Conservation (phyloP, 2,329 filamentous ascomycete species). For the Cylindrodendrum hubeiense region DNA sequence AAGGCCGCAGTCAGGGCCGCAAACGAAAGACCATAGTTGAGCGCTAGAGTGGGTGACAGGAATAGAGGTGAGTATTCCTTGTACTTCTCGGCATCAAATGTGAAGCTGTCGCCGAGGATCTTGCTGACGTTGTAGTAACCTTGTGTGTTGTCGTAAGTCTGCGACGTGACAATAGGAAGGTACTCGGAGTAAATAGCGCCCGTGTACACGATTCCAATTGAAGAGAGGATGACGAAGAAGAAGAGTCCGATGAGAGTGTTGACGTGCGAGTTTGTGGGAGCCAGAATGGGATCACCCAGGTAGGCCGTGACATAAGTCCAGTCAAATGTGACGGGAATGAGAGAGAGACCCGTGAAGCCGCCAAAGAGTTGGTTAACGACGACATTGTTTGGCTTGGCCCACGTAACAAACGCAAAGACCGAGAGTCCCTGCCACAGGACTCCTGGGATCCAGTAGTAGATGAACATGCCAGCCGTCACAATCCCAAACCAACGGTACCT, state of each 20-base stretch:
- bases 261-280: constrained; percentile 57
- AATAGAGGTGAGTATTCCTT: constrained; percentile 66
- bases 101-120: constrained; percentile 61
- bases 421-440: constrained; percentile 62
- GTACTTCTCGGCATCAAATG: constrained; percentile 64
- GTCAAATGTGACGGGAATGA: constrained; percentile 67
- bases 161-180: constrained; percentile 65
- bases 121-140: constrained; percentile 61
- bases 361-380: constrained; percentile 69
- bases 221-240: constrained; percentile 56
- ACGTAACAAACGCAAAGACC: constrained; percentile 69
- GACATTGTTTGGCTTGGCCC: constrained; percentile 65
- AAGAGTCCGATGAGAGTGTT: constrained; percentile 60
- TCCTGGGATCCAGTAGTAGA: constrained; percentile 67
- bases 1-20: constrained; percentile 59
- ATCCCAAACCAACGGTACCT: constrained; percentile 61
- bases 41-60: constrained; percentile 59
- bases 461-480: constrained; percentile 56
- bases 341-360: constrained; percentile 63
- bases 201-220: constrained; percentile 61
- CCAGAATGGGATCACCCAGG: constrained; percentile 55
- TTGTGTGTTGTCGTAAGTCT: constrained; percentile 69
- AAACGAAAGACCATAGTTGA: constrained; percentile 58
- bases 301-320: constrained; percentile 57
- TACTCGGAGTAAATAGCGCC: constrained; percentile 63